A percentile compares a stretch with the other conserved stretches of the same genome.
Conservation (phyloP, 2,329 filamentous ascomycete genomes). For the Aspergillus uvarum region DNA sequence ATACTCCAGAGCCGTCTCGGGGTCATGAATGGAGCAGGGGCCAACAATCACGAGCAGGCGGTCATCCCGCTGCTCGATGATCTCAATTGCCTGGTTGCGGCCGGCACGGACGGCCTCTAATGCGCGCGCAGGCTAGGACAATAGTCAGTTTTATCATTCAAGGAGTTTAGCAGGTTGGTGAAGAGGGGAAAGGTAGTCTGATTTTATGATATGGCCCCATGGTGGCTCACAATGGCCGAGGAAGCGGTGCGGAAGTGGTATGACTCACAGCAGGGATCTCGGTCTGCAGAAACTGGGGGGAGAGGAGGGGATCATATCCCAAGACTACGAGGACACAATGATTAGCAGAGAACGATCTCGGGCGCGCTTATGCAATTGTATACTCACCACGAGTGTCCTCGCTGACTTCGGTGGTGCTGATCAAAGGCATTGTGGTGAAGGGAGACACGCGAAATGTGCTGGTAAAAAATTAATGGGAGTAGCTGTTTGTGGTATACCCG, state of each 20-base stretch:
- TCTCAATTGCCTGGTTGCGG: constrained; percentile 62
- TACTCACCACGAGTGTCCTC: constrained; percentile 48
- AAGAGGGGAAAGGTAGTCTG: constrained; percentile 40
- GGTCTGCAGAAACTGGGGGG: constrained; percentile 78
- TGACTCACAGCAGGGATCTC: constrained; percentile 70
- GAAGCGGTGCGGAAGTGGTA: constrained; percentile 41
- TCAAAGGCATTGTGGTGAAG: constrained; percentile 40
- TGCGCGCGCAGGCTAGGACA: constrained; percentile 37
- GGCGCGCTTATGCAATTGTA: not conserved
- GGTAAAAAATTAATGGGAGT: not conserved
- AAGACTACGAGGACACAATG: constrained; percentile 61
- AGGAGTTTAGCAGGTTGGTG: constrained; percentile 43
- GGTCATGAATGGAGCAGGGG: constrained; percentile 97
- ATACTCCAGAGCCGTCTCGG: constrained; percentile 83
- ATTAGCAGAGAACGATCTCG: constrained; percentile 3
- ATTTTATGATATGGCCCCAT: not conserved
- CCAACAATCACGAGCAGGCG: constrained; percentile 92
- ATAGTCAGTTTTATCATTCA: constrained; percentile 14
- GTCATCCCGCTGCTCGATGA: constrained; percentile 74
- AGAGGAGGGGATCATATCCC: constrained; percentile 90
- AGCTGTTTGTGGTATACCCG: too few species aligned
- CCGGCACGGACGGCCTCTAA: constrained; percentile 45
- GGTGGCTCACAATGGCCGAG: not conserved
- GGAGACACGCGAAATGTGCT: constrained; percentile 1
- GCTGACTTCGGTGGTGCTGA: constrained; percentile 42